phyloP scores from a whole-genome alignment of 208 protist species.

The Crithidia bombi region DNA sequence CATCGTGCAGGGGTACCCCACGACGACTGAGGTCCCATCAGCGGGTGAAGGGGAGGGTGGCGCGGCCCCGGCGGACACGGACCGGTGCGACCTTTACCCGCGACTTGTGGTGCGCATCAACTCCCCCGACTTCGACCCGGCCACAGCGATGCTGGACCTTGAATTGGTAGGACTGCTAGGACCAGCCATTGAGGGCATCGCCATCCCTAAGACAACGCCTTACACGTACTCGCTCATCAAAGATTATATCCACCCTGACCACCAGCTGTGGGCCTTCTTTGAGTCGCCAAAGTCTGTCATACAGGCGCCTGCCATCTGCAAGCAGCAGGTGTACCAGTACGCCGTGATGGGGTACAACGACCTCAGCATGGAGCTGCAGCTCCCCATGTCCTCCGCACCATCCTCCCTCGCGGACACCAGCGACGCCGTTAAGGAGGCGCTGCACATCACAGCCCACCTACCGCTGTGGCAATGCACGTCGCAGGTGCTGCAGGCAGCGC shows the following conservation, averaged over 20 bases:
- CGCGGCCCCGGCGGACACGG: neutral
- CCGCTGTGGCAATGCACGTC: constrained; percentile 53
- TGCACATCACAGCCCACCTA: constrained; percentile 36
- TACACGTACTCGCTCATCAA: constrained; percentile 55
- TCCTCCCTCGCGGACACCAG: constrained; percentile 2
- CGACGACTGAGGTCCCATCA: neutral
- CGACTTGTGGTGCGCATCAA: constrained; percentile 82
- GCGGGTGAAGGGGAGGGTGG: neutral
- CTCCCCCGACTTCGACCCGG: constrained; percentile 69
- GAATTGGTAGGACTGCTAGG: constrained; percentile 76
- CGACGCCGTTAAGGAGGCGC: constrained; percentile 23
- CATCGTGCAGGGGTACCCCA: neutral
- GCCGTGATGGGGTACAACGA: constrained; percentile 79
- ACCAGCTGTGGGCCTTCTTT: constrained; percentile 86
- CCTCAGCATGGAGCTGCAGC: constrained; percentile 55
- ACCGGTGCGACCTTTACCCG: constrained; percentile 16
- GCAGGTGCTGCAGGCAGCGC: constrained; percentile 71
- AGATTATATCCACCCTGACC: constrained; percentile 75
- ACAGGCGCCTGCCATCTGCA: constrained; percentile 70
- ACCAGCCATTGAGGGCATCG: constrained; percentile 71
- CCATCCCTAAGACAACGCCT: constrained; percentile 65
- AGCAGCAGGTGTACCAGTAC: constrained; percentile 60
- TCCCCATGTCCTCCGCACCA: constrained; percentile 33
- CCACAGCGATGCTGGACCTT: constrained; percentile 83
- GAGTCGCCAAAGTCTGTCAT: constrained; percentile 73